phyloP scores from a whole-genome alignment of 805 yeast genomes.

The Priceomyces castillae region DNA sequence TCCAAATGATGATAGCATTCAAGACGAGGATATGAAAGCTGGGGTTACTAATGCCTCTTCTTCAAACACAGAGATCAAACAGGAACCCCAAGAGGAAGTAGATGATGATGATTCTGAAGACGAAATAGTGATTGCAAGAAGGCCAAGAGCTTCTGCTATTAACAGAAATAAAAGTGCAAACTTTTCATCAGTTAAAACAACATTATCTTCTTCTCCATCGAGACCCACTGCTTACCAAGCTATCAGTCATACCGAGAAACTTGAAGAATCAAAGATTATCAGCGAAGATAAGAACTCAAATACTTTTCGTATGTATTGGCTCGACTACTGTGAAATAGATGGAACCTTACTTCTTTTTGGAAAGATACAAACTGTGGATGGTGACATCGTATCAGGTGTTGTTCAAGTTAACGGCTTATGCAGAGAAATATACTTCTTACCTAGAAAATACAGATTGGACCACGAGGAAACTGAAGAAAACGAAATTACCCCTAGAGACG shows the following conservation, averaged over 20 bases:
- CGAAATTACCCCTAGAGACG: constrained; percentile 55
- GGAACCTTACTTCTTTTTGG: constrained; percentile 74
- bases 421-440: constrained; percentile 76
- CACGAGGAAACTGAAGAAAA: constrained; percentile 39
- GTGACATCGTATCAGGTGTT: constrained; percentile 65
- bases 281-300: constrained; percentile 25
- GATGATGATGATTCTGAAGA: constrained; percentile 52
- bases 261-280: constrained; percentile 24
- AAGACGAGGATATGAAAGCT: constrained; percentile 1
- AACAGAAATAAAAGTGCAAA: constrained; percentile 41
- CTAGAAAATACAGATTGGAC: constrained; percentile 49
- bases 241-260: constrained; percentile 31
- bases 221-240: constrained; percentile 16
- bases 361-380: constrained; percentile 60
- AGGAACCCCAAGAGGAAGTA: constrained; percentile 22
- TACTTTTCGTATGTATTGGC: constrained; percentile 77
- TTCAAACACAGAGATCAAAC: constrained; percentile 3
- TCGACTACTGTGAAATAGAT: constrained; percentile 81
- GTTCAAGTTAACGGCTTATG: constrained; percentile 68
- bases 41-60: not conserved
- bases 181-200: constrained; percentile 36
- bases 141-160: constrained; percentile 47
- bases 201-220: constrained; percentile 22
- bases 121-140: constrained; percentile 51
- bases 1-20: constrained; percentile 14